A percentile compares a stretch with the other conserved stretches of the same genome.
phyloP scores from a whole-genome alignment of 495 filamentous ascomycete genomes.

The Elasticomyces elasticus region DNA sequence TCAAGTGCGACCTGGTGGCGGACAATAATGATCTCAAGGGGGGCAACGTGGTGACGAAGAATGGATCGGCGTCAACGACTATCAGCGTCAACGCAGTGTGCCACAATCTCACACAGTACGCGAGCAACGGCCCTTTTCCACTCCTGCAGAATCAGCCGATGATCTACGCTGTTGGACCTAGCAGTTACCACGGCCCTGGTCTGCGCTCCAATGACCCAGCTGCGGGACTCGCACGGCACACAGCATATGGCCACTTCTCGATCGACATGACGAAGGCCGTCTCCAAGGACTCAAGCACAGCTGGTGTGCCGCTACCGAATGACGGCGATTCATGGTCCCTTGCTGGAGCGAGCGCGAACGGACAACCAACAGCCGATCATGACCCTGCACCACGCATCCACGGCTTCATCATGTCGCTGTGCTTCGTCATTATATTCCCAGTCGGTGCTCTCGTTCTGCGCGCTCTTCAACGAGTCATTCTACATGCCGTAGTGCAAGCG shows the following conservation, averaged over 20 bases:
- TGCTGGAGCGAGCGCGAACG: slow-evolving; percentile 1
- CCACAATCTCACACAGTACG: slow-evolving; percentile 41
- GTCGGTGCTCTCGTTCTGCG: slow-evolving; percentile 44
- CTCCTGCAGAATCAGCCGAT: slow-evolving; percentile 34
- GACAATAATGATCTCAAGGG: background rate
- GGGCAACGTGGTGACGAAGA: background rate
- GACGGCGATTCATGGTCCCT: background rate
- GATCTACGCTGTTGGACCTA: slow-evolving; percentile 47
- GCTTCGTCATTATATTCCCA: slow-evolving; percentile 46
- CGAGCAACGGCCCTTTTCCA: slow-evolving; percentile 26
- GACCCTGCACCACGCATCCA: slow-evolving; percentile 38
- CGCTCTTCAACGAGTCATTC: slow-evolving; percentile 37
- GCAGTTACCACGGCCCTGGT: slow-evolving; percentile 15
- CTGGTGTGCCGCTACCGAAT: slow-evolving; percentile 11
- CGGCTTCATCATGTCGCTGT: slow-evolving; percentile 42
- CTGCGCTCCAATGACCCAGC: slow-evolving; percentile 34
- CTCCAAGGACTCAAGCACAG: slow-evolving; percentile 23
- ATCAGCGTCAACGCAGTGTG: slow-evolving; percentile 37
- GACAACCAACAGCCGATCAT: slow-evolving; percentile 14
- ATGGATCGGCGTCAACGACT: slow-evolving; percentile 34
- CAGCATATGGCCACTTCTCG: slow-evolving; percentile 44
- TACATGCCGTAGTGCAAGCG: slow-evolving; percentile 41
- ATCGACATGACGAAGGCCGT: slow-evolving; percentile 43
- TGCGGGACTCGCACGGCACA: slow-evolving; percentile 44
- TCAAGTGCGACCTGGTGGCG: slow-evolving; percentile 34